These are phyloP conservation scores for Phaeotremella skinneri DNA, from an alignment of 768 basidiomycete genomes.

Conservation along the genomic window DNA sequence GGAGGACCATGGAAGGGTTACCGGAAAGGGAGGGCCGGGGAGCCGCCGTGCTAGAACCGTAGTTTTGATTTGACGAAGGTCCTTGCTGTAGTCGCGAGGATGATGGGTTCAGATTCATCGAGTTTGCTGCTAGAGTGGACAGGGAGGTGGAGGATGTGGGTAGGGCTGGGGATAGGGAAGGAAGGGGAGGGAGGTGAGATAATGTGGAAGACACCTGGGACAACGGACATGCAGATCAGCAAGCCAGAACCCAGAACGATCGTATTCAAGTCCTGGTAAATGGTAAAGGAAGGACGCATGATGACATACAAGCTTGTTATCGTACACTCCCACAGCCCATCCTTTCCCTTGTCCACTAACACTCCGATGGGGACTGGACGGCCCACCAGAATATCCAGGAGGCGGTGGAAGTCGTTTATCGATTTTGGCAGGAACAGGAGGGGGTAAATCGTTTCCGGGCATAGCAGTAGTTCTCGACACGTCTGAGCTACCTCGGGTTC, in stretches of 20 bases:
- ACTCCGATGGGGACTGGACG: conserved; percentile 16
- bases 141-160: conserved; percentile 9
- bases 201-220: conserved; percentile 42
- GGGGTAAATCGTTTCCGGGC: background rate
- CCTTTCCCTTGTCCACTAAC: conserved; percentile 6
- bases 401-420: conserved; percentile 21
- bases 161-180: conserved; percentile 33
- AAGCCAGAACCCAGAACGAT: background rate
- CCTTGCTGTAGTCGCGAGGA: conserved; percentile 1
- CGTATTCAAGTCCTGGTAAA: conserved; percentile 2
- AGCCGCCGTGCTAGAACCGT: background rate
- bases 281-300: background rate
- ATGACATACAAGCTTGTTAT: conserved; percentile 47
- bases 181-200: conserved; percentile 42
- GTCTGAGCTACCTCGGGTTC: conserved; percentile 15
- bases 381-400: conserved; percentile 3
- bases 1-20: conserved; percentile 20
- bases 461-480: background rate
- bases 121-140: conserved; percentile 7
- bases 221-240: background rate
- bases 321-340: conserved; percentile 39
- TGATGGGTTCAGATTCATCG: conserved; percentile 4
- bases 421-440: conserved; percentile 20
- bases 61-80: conserved; percentile 1
- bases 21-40: conserved; percentile 24